Evolutionary conservation across 495 filamentous ascomycete genomes (phyloP), one percentile per base, ranked within the genome.

Genomic region (Amorphotheca resinae): DNA sequence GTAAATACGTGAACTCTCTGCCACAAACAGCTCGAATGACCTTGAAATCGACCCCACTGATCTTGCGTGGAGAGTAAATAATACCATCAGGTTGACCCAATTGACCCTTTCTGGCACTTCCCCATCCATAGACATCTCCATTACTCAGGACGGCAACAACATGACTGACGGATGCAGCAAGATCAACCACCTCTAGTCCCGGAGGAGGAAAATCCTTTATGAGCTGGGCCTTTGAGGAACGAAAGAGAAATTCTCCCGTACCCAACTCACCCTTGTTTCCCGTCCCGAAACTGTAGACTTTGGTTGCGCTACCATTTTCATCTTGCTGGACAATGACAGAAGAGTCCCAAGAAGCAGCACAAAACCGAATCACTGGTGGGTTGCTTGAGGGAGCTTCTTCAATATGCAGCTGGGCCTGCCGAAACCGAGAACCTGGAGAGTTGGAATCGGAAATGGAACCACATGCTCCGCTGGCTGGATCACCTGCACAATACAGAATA

Each of bases 121-220:
- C 91, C 91, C 91, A 95, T 2, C 88, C 91, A 58, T 80, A 95
- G 1, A 80, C 79, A 1, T 80, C 67, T 2, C 87, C 88, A 57
- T 80, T 80, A 21, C 69, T 70, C 0, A 93, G 60, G 3, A 95
- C 72, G 3, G 68, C 76, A 14, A 87, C 75, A 0, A 76, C 72
- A 56, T 98, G 91, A 12, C 71, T 69, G 65, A 93, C 79, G n/a
- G 82, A 71, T 33, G 82, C 79, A 0, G 77, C 62, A 9, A 96
- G 48, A 31, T 76, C 63, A 0, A 65, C 53, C 4, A 94, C 54
- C 1, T 54, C 44, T 2, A 64, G 66, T 0, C 59, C 68, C 2
- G 46, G 2, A 0, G 76, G 79, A 4, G 80, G 82, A 47, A 93
- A 88, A 43, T 70, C 55, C 0, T 62, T 49, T 8, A 91, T 64